Base-by-base conservation (phyloP, 1,284 basidiomycete genomes). In the Austroboletus novae-zelandiae region DNA sequence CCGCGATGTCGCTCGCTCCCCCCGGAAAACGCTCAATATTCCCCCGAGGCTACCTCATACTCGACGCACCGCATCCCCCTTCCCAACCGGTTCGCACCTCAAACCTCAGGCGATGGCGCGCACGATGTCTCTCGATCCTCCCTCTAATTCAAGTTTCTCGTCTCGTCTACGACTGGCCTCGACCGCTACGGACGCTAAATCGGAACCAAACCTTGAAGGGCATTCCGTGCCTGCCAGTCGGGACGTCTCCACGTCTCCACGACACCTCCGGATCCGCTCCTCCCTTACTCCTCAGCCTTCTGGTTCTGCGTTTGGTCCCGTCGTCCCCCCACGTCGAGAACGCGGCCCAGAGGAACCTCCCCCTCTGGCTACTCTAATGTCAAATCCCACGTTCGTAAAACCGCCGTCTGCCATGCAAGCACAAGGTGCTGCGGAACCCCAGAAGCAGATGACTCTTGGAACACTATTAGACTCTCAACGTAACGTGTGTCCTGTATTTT, bases 321-420 rank as follows among this genome's bases (percentile, higher is more conserved):
- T 69, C 30, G 48, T 71, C 30, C 68, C 61, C 30, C 51, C 61
- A 8, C 69, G 69, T 44, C 67, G 69, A n/a, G 72, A 72, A 46
- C 72, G 75, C 40, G 71, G 76, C 55, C 64, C 67, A 34, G 84
- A 84, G 15, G 86, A 86, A 57, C 87, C 86, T n/a, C 86, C 86
- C 25, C 76, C 83, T 7, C 62, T 89, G 27, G 74, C 75, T 40
- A 55, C 77, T 45, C 74, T 89, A 27, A 73, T 74, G 54, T 74
- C 79, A 17, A 82, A 84, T 57, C 86, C 86, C 15, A 72, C 78
- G 47, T 89, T 89, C 61, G 77, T 89, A n/a, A 84, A 77, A 56
- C 74, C 77, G 0, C 85, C 86, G 1, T 69, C 74, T 48, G 51
- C 64, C 46, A 44, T 60, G 17, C 66, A 70, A 48, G 69, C 71